phyloP scores from a whole-genome alignment of 768 basidiomycete species.

The Boletus subparvulus region DNA sequence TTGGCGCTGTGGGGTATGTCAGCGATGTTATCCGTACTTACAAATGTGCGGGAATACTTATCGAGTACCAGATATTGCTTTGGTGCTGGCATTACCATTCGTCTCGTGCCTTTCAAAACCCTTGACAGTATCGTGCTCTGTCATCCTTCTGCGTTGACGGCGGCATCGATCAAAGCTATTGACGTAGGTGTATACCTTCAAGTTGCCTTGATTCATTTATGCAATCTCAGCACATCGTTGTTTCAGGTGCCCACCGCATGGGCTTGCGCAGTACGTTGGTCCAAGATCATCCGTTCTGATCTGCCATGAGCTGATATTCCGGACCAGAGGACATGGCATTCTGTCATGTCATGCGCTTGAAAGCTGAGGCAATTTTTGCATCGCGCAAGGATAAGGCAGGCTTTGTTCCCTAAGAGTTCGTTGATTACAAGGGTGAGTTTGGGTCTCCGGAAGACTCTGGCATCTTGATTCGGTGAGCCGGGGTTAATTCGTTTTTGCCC shows the following conservation, averaged over 20 bases:
- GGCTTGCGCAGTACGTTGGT: slow-evolving; percentile 39
- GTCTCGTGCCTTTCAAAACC: slow-evolving; percentile 30
- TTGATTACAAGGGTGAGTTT: slow-evolving; percentile 35
- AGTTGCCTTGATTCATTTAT: neutral
- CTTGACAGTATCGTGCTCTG: slow-evolving; percentile 41
- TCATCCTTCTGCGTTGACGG: slow-evolving; percentile 38
- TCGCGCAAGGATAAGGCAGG: slow-evolving; percentile 28
- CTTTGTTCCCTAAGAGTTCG: slow-evolving; percentile 37
- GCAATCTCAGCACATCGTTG: neutral
- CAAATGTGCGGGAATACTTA: neutral
- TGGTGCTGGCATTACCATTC: slow-evolving; percentile 33
- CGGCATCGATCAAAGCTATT: slow-evolving; percentile 37
- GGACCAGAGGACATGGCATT: slow-evolving; percentile 36
- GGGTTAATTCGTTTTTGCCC: neutral
- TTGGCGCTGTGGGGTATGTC: slow-evolving; percentile 44
- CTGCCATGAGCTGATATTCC: neutral
- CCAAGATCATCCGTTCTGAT: neutral
- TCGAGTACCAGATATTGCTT: slow-evolving; percentile 36
- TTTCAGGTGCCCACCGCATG: slow-evolving; percentile 31
- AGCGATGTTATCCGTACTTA: neutral
- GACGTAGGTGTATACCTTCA: slow-evolving; percentile 6
- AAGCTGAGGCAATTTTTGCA: slow-evolving; percentile 32
- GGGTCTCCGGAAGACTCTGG: slow-evolving; percentile 32
- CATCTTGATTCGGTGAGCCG: neutral
- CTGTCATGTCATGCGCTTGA: slow-evolving; percentile 21